These are phyloP conservation scores for Fonsecaea pedrosoi DNA, from an alignment of 2,329 filamentous ascomycete species.

Conservation along the genomic window DNA sequence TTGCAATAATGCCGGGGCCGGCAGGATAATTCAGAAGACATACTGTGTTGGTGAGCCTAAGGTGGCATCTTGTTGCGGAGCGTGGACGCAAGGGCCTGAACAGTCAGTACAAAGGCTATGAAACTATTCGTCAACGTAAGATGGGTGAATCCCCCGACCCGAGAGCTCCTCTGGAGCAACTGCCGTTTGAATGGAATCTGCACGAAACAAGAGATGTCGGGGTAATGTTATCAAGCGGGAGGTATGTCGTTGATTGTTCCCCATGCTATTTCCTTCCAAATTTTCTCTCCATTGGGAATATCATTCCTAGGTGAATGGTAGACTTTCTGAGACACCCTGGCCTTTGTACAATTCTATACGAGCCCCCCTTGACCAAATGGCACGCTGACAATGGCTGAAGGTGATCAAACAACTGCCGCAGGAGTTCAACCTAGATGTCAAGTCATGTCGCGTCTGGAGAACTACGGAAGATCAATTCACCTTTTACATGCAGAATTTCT, in stretches of 20 bases:
- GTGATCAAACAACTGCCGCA: conserved; percentile 2
- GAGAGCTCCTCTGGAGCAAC: not conserved
- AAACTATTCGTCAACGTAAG: not conserved
- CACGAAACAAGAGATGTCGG: not conserved
- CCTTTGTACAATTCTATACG: not conserved
- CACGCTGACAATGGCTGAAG: not conserved
- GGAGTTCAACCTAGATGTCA: not conserved
- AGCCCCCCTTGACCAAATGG: not conserved
- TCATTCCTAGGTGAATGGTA: not conserved
- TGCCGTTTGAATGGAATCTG: not conserved
- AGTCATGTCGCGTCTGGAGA: not conserved
- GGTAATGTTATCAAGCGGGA: conserved; percentile 4
- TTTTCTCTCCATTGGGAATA: not conserved
- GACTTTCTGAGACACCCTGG: not conserved
- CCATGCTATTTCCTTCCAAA: not conserved
- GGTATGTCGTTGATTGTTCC: not conserved
- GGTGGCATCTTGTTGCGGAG: not conserved
- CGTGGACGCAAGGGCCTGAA: not conserved
- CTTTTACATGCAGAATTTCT: conserved; percentile 10
- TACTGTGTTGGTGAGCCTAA: not conserved
- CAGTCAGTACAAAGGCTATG: not conserved
- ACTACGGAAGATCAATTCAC: conserved; percentile 1
- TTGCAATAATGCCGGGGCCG: not conserved
- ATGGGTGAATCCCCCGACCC: not conserved
- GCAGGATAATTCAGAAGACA: not conserved